Evolutionary conservation across 768 basidiomycete species (phyloP).

Genomic region (Lactarius quietus): DNA sequence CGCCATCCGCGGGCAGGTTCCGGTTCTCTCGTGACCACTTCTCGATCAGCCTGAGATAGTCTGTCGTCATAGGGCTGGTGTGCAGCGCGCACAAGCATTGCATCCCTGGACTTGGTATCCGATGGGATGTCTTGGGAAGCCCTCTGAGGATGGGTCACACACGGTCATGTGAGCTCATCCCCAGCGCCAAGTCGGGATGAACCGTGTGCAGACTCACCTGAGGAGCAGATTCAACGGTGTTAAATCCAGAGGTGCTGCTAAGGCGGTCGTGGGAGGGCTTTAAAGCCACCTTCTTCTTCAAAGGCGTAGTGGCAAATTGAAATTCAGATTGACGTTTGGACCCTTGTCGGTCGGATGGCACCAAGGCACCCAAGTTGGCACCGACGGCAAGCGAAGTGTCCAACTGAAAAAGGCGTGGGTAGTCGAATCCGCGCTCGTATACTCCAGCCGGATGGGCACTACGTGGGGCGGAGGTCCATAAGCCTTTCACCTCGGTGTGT

Average conservation of each 20-base stretch:
- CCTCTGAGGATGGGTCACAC: slow-evolving; percentile 8
- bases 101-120: slow-evolving; percentile 5
- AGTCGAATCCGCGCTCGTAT: slow-evolving; percentile 18
- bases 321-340: slow-evolving; percentile 9
- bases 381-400: slow-evolving; percentile 6
- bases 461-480: slow-evolving; percentile 23
- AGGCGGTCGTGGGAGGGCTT: slow-evolving; percentile 10
- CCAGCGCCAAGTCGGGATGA: not conserved
- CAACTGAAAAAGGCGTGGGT: slow-evolving; percentile 19
- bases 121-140: not conserved
- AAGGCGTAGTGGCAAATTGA: not conserved
- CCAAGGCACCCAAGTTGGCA: too few species aligned
- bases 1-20: slow-evolving; percentile 10
- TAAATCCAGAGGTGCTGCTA: slow-evolving; percentile 2
- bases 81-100: slow-evolving; percentile 1
- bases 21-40: slow-evolving; percentile 13
- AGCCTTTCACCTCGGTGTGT: slow-evolving; percentile 19
- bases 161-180: slow-evolving; percentile 10
- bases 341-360: slow-evolving; percentile 1
- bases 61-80: slow-evolving; percentile 13
- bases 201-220: slow-evolving; percentile 7
- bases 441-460: slow-evolving; percentile 21
- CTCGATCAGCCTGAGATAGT: slow-evolving; percentile 7
- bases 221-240: slow-evolving; percentile 10
- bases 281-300: not conserved